These are phyloP conservation scores for Taphrina confusa DNA, from an alignment of 1,139 yeast species.

Conservation along the genomic window DNA sequence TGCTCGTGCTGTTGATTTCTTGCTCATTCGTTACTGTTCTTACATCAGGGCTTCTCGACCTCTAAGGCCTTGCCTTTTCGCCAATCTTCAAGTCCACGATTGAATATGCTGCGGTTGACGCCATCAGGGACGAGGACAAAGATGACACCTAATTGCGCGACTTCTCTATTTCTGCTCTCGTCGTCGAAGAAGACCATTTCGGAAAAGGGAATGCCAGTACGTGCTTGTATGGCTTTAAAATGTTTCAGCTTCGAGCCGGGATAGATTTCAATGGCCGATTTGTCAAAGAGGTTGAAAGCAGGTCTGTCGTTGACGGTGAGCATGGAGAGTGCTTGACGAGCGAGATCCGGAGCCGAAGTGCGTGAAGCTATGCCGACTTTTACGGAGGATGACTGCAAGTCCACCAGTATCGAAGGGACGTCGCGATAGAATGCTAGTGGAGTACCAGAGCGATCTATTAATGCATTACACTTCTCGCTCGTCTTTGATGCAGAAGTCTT, in stretches of 20 bases:
- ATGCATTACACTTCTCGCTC: constrained; percentile 38
- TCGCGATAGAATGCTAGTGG: constrained; percentile 59
- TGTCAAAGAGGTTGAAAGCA: constrained; percentile 48
- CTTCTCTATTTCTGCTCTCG: constrained; percentile 67
- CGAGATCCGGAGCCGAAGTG: constrained; percentile 62
- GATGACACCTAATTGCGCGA: constrained; percentile 60
- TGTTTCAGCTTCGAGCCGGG: constrained; percentile 59
- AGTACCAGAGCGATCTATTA: constrained; percentile 53
- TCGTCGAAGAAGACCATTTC: constrained; percentile 70
- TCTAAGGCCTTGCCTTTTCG: constrained; percentile 35
- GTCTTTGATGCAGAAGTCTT: constrained; percentile 42
- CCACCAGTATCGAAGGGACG: constrained; percentile 58
- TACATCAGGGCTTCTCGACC: constrained; percentile 12
- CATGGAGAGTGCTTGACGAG: constrained; percentile 56
- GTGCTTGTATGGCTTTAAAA: constrained; percentile 54
- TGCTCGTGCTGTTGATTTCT: too few relatives aligned
- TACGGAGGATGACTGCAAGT: constrained; percentile 51
- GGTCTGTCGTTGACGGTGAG: constrained; percentile 54
- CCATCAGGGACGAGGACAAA: constrained; percentile 61
- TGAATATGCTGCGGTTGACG: constrained; percentile 54
- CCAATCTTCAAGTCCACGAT: constrained; percentile 53
- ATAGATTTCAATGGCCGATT: constrained; percentile 40
- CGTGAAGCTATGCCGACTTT: constrained; percentile 62
- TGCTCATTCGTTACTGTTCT: too few relatives aligned
- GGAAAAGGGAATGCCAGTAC: constrained; percentile 53